A percentile compares a stretch with the other conserved stretches of the same genome.
These are phyloP conservation scores for Alisma plantagoaquatica DNA, from an alignment of 106 monocot genomes.

Conservation along the genomic window DNA sequence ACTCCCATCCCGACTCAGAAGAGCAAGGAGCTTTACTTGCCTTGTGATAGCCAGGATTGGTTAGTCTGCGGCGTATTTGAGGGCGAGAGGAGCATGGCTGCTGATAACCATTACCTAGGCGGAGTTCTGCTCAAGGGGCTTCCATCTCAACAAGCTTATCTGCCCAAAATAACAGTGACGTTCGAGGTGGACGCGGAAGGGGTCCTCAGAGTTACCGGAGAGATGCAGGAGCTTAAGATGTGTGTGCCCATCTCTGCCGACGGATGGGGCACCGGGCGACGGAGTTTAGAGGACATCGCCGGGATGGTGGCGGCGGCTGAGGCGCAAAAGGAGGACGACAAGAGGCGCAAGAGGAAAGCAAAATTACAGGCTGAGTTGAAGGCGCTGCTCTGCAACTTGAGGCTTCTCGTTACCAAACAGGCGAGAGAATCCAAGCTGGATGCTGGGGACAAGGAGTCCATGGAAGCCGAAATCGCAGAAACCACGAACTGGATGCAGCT, in stretches of 20 bases:
- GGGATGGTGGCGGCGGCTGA: background rate
- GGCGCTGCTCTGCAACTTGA: no score
- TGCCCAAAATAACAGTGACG: conserved; percentile 4
- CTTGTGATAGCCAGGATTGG: background rate
- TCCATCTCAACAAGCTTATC: conserved; percentile 3
- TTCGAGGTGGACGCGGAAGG: conserved; percentile 12
- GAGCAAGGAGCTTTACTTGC: background rate
- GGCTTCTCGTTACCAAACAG: no score
- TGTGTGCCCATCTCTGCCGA: conserved; percentile 18
- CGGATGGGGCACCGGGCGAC: conserved; percentile 9
- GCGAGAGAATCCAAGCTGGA: no score
- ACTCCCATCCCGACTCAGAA: conserved; percentile 9
- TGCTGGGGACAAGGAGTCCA: no score
- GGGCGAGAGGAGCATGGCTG: conserved; percentile 9
- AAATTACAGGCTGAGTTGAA: background rate
- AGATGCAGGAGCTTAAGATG: conserved; percentile 10
- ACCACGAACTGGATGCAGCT: no score
- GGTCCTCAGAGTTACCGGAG: conserved; percentile 9
- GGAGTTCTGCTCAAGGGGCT: conserved; percentile 7
- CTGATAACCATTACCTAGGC: conserved; percentile 11
- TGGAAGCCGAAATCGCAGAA: no score
- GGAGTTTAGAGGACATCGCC: background rate
- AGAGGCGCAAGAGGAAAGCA: background rate
- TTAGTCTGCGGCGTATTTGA: conserved; percentile 2
- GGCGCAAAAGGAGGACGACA: background rate